Base-by-base conservation (phyloP, 352 stramenopile genomes). In the Phytophthora capsici region DNA sequence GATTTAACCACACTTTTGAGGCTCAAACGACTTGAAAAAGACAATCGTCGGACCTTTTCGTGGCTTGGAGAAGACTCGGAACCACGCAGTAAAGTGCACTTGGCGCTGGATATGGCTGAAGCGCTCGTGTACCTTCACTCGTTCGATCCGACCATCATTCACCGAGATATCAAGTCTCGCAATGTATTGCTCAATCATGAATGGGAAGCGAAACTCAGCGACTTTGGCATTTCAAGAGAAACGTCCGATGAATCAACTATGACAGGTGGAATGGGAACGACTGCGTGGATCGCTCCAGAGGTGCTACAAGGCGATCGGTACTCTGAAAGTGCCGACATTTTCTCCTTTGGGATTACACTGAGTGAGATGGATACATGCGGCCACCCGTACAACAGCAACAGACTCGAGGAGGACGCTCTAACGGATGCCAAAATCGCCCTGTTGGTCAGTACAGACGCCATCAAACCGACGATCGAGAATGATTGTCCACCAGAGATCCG, bases 271-370 rank as follows among this genome's bases (percentile, higher is more conserved):
- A 78, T 77, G 63, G 82, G 82, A 16, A 91, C 73, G 7, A 76
- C 63, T 1, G 76, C 58, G n/a, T 92, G 79, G 80, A 87, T 82
- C 16, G 82, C 83, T 2, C 84, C 84, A 17, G 84, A 93, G 60
- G 78, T 93, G 23, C 48, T 93, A 13, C 52, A 81, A 22, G 78
- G 78, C 25, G 63, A 88, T 3, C 51, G 66, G 17, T 93, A 84
- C 65, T 85, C 70, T 26, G 72, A 86, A 40, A 84, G 77, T 25
- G 75, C 81, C 10, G 84, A 93, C 52, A 80, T 93, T 16, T 93
- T 89, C 68, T 85, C 77, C 23, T 89, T 89, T 60, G 84, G 83
- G 14, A 80, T 90, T 12, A 16, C 82, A n/a, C 43, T 86, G 8
- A 71, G 69, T 16, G 78, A 86, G 46, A 38, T 86, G 37, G 78